These are phyloP conservation scores for Fusarium equiseti DNA, from an alignment of 2,329 filamentous ascomycete genomes.

Conservation along the genomic window DNA sequence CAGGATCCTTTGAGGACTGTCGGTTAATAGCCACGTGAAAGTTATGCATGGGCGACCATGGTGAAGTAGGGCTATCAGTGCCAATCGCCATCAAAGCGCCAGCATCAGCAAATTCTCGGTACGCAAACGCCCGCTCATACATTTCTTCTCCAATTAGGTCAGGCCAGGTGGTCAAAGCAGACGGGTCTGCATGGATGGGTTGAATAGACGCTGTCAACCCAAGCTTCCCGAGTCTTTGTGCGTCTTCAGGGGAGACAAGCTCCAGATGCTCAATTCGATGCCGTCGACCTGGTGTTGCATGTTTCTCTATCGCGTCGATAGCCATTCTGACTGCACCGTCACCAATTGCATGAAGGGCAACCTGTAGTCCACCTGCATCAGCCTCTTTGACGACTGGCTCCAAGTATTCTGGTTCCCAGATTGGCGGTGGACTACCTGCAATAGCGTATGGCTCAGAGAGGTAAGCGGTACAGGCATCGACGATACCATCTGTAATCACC, in stretches of 20 bases:
- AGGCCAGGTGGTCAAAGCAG: conserved; percentile 70
- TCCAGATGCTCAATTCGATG: conserved; percentile 74
- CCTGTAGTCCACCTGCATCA: conserved; percentile 64
- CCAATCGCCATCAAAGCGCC: conserved; percentile 67
- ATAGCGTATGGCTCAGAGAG: conserved; percentile 67
- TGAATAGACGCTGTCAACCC: conserved; percentile 70
- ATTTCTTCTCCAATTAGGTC: conserved; percentile 63
- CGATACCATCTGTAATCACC: conserved; percentile 70
- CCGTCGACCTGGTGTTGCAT: conserved; percentile 57
- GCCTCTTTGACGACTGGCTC: conserved; percentile 65
- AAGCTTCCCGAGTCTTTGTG: conserved; percentile 63
- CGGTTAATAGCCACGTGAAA: conserved; percentile 69
- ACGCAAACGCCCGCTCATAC: conserved; percentile 69
- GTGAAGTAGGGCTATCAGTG: conserved; percentile 68
- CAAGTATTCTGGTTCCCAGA: conserved; percentile 65
- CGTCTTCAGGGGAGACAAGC: conserved; percentile 66
- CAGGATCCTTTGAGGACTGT: conserved; percentile 62
- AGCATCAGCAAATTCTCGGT: conserved; percentile 67
- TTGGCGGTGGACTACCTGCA: conserved; percentile 56
- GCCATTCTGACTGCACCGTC: conserved; percentile 68
- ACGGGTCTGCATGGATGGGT: conserved; percentile 67
- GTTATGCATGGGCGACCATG: conserved; percentile 64
- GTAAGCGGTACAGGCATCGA: conserved; percentile 72
- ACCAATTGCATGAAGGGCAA: conserved; percentile 73
- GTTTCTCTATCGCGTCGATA: conserved; percentile 63